A percentile compares a stretch with the other conserved stretches of the same genome.
Evolutionary conservation across 257 asterid genomes (phyloP).

Genomic region (Solanum pennellii): DNA sequence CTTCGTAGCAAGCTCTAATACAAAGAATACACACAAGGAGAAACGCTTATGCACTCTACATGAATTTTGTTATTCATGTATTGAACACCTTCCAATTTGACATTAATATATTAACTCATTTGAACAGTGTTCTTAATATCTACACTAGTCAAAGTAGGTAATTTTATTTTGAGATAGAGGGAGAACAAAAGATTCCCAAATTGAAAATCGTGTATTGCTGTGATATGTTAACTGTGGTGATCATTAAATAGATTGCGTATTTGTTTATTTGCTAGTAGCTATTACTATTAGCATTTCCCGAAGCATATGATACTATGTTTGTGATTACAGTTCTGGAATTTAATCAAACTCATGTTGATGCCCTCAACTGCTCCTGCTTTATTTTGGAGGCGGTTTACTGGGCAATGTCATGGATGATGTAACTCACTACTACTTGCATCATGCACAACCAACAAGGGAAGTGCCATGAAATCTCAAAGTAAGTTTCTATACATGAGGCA

Average conservation of each 20-base stretch:
- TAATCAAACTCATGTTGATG: slow-evolving; percentile 34
- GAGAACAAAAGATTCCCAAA: neutral
- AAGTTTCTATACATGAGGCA: neutral
- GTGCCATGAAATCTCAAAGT: slow-evolving; percentile 50
- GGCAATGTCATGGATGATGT: slow-evolving; percentile 69
- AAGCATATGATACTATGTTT: neutral
- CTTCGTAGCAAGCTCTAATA: no score
- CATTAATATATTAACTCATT: no score
- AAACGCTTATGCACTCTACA: no score
- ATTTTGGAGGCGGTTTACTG: slow-evolving; percentile 49
- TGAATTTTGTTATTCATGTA: no score
- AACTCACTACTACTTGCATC: slow-evolving; percentile 72
- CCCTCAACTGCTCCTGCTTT: slow-evolving; percentile 33
- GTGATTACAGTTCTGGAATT: slow-evolving; percentile 37
- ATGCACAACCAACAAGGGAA: slow-evolving; percentile 53
- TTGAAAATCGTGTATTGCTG: neutral
- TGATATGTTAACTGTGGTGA: neutral
- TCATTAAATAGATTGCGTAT: neutral
- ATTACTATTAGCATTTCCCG: neutral
- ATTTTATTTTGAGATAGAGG: neutral
- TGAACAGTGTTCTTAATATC: neutral
- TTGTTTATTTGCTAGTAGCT: neutral
- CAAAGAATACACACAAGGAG: no score
- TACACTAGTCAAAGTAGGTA: neutral
- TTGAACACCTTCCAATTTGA: neutral